Base-by-base conservation (phyloP, 345 rosid species). In the Citrus glauca region DNA sequence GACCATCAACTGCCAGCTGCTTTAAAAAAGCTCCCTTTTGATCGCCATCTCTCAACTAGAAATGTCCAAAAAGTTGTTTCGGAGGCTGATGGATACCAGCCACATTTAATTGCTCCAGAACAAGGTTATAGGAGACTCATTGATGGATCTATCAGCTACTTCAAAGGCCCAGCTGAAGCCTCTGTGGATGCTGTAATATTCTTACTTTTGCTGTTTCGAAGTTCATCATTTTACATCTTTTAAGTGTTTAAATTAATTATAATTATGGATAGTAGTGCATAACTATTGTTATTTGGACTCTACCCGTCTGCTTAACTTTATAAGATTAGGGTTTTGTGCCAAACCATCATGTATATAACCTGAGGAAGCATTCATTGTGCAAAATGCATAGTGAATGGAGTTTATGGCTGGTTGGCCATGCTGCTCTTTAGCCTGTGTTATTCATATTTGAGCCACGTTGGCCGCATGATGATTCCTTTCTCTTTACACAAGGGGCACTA, bases 71-170 rank as follows among this genome's bases (percentile, higher is more conserved):
- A 90, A 83, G 95, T 96, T 75, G 99, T 96, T 66, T 92, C 98
- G 69, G 92, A 96, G 86, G 99, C 99, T 71, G 99, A 96, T 89
- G 99, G 99, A 85, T 96, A 96, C 87, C 99, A 96, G 86, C 99
- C 99, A 75, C 99, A 96, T 90, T 86, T 96, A 84, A 94, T 96
- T 83, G 99, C 99, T 86, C 98, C 98, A 69, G 99, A 96, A 79
- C 99, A 96, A 89, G 99, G 98, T 75, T 96, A 96, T 79, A 90
- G 98, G 90, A 90, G 99, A 87, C 95, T 96, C 73, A 96, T 96
- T 84, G 98, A 96, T 85, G 98, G 97, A 74, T 89, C 99, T 53
- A 96, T 96, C 33, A 86, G 91, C 88, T 96, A 88, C 86, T 96
- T 96, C 84, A 96, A 91, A 89, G 99, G 99, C 85, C 99, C 99